Percentiles rank a stretch among this genome's conserved stretches.
These are phyloP conservation scores for Daldinia sp. DNA, from an alignment of 2,329 filamentous ascomycete genomes.

Conservation along the genomic window DNA sequence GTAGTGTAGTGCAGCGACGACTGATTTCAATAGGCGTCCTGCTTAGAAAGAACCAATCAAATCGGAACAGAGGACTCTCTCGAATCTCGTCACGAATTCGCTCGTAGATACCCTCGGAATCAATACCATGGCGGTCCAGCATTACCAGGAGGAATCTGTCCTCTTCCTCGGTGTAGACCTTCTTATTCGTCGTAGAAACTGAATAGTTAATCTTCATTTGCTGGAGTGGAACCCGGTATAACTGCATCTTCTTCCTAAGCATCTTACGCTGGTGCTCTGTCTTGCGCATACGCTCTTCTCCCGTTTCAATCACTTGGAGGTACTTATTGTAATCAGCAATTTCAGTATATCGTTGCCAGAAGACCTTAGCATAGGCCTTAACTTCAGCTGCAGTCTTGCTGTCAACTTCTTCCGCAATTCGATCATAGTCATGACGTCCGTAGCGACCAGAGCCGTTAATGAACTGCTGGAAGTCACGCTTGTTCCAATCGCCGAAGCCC, in stretches of 20 bases:
- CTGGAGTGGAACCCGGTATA: constrained; percentile 96
- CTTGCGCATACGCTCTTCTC: constrained; percentile 88
- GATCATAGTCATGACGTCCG: constrained; percentile 83
- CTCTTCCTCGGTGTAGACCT: constrained; percentile 98
- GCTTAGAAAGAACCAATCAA: constrained; percentile 99
- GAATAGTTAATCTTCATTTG: constrained; percentile 99
- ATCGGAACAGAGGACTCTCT: constrained; percentile 92
- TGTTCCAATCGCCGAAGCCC: constrained; percentile 95
- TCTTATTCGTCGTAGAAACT: constrained; percentile 99
- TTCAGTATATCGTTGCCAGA: constrained; percentile 94
- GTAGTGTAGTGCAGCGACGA: constrained; percentile 88
- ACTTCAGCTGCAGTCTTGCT: constrained; percentile 88
- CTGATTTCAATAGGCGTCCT: constrained; percentile 92
- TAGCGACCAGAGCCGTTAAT: constrained; percentile 94
- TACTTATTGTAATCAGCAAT: constrained; percentile 90
- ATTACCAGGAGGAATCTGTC: constrained; percentile 94
- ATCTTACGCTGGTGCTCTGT: constrained; percentile 93
- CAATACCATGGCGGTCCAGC: constrained; percentile 89
- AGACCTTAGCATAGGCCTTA: constrained; percentile 89
- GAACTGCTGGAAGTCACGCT: constrained; percentile 97
- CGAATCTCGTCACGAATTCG: constrained; percentile 97
- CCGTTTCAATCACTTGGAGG: constrained; percentile 87
- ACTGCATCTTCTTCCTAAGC: constrained; percentile 91
- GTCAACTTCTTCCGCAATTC: constrained; percentile 89
- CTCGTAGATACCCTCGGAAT: constrained; percentile 89